Percentiles rank a stretch among this genome's conserved stretches.
These are phyloP conservation scores for Arctium lappa DNA, from an alignment of 129 eudicot genomes.

Conservation along the genomic window DNA sequence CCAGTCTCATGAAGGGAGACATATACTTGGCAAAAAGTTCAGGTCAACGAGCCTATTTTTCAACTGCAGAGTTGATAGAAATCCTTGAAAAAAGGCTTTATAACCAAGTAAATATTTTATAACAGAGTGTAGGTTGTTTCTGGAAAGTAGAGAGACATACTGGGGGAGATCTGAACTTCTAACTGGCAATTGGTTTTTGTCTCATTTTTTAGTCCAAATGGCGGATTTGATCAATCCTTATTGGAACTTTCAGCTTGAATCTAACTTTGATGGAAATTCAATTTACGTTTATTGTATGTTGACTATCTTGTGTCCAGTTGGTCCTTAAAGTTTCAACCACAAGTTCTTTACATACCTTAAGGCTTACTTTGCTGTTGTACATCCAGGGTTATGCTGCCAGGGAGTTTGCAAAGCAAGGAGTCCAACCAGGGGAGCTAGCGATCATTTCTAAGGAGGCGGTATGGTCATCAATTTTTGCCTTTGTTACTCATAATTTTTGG, in stretches of 20 bases:
- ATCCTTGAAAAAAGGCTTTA: neutral
- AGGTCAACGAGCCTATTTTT: neutral
- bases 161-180: neutral
- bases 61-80: neutral
- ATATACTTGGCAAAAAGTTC: neutral
- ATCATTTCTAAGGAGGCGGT: constrained; percentile 95
- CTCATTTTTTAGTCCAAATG: neutral
- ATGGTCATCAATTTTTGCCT: constrained; percentile 18
- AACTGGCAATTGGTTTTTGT: neutral
- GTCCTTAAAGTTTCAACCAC: neutral
- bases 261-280: neutral
- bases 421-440: constrained; percentile 85
- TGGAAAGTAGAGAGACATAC: neutral
- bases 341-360: neutral
- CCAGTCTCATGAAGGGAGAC: neutral
- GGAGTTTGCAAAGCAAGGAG: constrained; percentile 94
- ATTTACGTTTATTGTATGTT: neutral
- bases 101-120: neutral
- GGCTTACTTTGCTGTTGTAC: constrained; percentile 3
- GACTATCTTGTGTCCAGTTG: neutral
- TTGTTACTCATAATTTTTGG: neutral
- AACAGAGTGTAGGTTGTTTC: neutral
- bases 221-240: neutral
- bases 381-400: constrained; percentile 95
- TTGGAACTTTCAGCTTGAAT: constrained; percentile 6